Evolutionary conservation across 2,329 filamentous ascomycete genomes (phyloP), one percentile per base, ranked within the genome.

Genomic region (Phialophora verrucosa): DNA sequence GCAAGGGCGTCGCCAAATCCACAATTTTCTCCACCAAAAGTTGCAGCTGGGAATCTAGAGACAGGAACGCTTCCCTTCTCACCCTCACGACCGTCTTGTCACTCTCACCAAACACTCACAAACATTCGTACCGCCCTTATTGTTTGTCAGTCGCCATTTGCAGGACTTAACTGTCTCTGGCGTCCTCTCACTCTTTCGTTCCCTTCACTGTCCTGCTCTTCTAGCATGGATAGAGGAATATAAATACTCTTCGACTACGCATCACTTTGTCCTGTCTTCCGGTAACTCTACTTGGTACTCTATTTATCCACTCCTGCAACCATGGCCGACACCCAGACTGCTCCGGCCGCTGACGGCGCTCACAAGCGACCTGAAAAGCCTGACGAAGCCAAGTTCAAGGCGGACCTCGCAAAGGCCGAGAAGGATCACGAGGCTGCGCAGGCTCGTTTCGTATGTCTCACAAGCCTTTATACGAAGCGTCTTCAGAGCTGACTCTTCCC

Each of bases 381-480:
- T 55, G 91, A 97, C 79, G 91, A 95, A 82, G 90, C 90, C 71
- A 83, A 85, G 73, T 99, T 89, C 84, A 93, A 96, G 82, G 86
- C 89, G 77, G 85, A 87, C 70, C 85, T 97, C 68, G 89, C 87
- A 59, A 87, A 90, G 81, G 90, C 91, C 29, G 92, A 98, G 81
- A 96, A 97, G 83, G 92, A 91, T 72, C 90, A 96, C 81, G 84
- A 90, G 76, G 88, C 87, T 60, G 85, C 90, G 56, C 90, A 95
- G 82, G 89, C 91, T 73, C 86, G 85, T 75, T 78, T 89, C 75
- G 88, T 90, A 82, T 71, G 85, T 79, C 44, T 50, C 32, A 49
- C 32, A 42, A 5, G 25, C 17, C 29, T 14, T 54, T 35, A 10
- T 23, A n/a, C n/a, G 25, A 42, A 47, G 29, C 1, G 53, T 59